These are phyloP conservation scores for Beta vulgaris DNA, from an alignment of 148 eudicot genomes.

Conservation along the genomic window DNA sequence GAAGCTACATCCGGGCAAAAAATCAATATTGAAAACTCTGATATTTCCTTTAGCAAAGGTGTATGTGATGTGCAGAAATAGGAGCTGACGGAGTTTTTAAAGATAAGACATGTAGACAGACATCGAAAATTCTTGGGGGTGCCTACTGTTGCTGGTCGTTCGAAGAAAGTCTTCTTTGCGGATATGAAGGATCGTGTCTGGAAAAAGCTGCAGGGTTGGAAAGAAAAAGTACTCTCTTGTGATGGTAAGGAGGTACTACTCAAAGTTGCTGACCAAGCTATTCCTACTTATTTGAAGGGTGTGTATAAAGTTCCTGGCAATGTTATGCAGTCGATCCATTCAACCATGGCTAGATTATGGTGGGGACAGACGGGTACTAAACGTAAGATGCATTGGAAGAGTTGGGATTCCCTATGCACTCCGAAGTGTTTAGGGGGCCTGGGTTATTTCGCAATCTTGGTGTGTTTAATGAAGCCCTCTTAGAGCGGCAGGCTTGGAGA, in stretches of 20 bases:
- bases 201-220: not conserved
- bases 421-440: not conserved
- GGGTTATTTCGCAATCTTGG: not conserved
- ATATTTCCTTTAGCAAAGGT: not conserved
- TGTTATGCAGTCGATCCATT: not conserved
- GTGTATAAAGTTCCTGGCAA: not conserved
- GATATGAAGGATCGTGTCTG: not conserved
- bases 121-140: not conserved
- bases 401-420: not conserved
- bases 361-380: not conserved
- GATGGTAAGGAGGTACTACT: not conserved
- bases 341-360: not conserved
- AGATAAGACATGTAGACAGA: not conserved
- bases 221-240: not conserved
- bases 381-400: not conserved
- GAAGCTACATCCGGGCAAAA: not conserved
- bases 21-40: not conserved
- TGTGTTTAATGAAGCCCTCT: not conserved
- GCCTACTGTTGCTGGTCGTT: not conserved
- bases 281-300: not conserved
- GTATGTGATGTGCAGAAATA: no score
- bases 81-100: not conserved
- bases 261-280: not conserved
- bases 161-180: not conserved
- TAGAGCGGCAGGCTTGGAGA: not conserved